Percentiles rank a stretch among this genome's conserved stretches.
Evolutionary conservation across 139 green algal species (phyloP).

Genomic region (Desmodesmus armatus): DNA sequence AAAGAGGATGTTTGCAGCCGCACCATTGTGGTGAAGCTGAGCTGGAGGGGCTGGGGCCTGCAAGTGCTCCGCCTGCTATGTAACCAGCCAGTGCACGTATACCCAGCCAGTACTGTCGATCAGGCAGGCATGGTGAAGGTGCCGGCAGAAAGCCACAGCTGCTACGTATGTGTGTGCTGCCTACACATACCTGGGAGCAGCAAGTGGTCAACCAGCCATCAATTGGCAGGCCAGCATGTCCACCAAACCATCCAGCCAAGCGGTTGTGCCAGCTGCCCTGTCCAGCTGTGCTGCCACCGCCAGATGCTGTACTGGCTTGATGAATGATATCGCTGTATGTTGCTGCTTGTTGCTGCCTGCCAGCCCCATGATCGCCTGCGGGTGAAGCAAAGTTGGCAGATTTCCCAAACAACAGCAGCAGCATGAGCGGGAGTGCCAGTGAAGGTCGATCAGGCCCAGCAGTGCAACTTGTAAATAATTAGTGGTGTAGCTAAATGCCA

Average conservation of each 20-base stretch:
- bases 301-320: too few relatives aligned
- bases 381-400: too few relatives aligned
- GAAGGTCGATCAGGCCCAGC: too few relatives aligned
- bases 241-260: conserved; percentile 18
- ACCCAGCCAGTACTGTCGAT: neutral
- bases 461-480: too few relatives aligned
- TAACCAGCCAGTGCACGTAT: neutral
- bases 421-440: too few relatives aligned
- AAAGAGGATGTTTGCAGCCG: neutral
- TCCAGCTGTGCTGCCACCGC: too few relatives aligned
- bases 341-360: too few relatives aligned
- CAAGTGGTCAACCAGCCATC: conserved; percentile 32
- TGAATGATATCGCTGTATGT: too few relatives aligned
- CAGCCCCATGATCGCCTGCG: too few relatives aligned
- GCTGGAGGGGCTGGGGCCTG: neutral
- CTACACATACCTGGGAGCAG: conserved; percentile 17
- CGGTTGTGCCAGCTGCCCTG: neutral
- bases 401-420: too few relatives aligned
- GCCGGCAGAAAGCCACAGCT: neutral
- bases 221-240: conserved; percentile 26
- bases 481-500: too few relatives aligned
- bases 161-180: neutral
- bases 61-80: neutral
- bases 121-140: neutral
- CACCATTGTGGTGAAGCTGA: neutral